Evolutionary conservation across 768 basidiomycete genomes (phyloP), one percentile per base, ranked within the genome.

Genomic region (Collybia sordida): DNA sequence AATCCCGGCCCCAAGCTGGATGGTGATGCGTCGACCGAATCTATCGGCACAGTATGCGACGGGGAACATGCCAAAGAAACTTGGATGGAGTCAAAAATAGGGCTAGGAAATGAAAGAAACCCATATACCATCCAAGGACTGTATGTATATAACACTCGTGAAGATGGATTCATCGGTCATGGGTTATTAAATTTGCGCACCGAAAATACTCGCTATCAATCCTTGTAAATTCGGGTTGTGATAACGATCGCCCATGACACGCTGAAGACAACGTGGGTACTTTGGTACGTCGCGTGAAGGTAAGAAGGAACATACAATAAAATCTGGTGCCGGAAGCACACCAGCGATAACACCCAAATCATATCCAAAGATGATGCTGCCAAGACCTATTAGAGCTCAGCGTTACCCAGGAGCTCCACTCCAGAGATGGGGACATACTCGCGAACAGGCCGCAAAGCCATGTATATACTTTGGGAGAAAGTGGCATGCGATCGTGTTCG

Each of bases 361-460:
- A 66, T 78, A 79, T 51, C 75, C 77, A 51, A 77, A 78, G 45
- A 75, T 75, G 22, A 73, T 71, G 53, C 69, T 71, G 23, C 74
- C 72, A 45, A 75, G 56, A 65, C 70, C 70, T 73, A 45, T 37
- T 24, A 28, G 25, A 45, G 38, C 22, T 21, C 35, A 17, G 27
- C 17, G 17, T 6, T 22, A 39, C 6, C 14, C 15, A 34, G 22
- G 9, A 8, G 15, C 42, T 27, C 4, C 23, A 41, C 17, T 36
- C 24, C 42, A 9, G 47, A 34, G 21, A 64, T 63, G n/a, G 11
- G 3, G 3, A 31, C 31, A 12, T 54, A 72, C 73, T 74, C 9
- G 76, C 78, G 47, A 80, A 80, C 36, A 80, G 62, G 15, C 78
- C 78, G 52, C 77, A 80, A 1, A 80, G 62, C 76, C 75, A 80